phyloP scores from a whole-genome alignment of 1,139 yeast species.

The Hansenula lynferdii region DNA sequence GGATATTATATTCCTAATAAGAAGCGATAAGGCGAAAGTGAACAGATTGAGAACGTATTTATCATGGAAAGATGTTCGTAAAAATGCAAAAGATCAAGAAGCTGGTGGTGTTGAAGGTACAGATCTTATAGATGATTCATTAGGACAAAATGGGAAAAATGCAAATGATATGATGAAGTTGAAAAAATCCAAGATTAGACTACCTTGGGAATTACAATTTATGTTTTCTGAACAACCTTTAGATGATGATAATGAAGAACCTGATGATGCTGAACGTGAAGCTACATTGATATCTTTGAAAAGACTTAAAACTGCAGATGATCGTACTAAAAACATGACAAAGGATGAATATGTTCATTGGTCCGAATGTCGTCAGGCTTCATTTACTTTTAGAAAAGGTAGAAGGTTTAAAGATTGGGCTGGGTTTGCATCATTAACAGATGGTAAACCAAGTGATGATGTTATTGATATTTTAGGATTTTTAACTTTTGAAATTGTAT shows the following conservation, averaged over 20 bases:
- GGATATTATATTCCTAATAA: constrained; percentile 84
- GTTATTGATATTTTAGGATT: constrained; percentile 95
- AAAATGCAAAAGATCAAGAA: constrained; percentile 95
- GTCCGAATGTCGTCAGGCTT: constrained; percentile 98
- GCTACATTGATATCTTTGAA: constrained; percentile 87
- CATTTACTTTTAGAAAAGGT: constrained; percentile 89
- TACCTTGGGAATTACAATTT: constrained; percentile 95
- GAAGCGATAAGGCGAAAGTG: constrained; percentile 94
- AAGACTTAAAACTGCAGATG: constrained; percentile 89
- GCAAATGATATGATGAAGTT: constrained; percentile 54
- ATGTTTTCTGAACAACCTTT: constrained; percentile 91
- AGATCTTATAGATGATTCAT: constrained; percentile 31
- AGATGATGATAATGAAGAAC: constrained; percentile 75
- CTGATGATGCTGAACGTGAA: constrained; percentile 76
- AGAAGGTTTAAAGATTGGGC: constrained; percentile 97
- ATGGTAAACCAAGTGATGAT: constrained; percentile 92
- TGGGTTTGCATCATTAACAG: constrained; percentile 77
- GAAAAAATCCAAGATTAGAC: constrained; percentile 73
- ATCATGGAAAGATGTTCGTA: constrained; percentile 97
- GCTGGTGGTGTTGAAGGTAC: constrained; percentile 40
- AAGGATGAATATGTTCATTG: constrained; percentile 97
- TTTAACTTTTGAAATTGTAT: constrained; percentile 92
- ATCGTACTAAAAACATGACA: constrained; percentile 90
- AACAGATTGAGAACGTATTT: constrained; percentile 84
- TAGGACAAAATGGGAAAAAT: constrained; percentile 31